Base-by-base conservation (phyloP, 208 protist genomes). In the Paratrypanosoma confusum region DNA sequence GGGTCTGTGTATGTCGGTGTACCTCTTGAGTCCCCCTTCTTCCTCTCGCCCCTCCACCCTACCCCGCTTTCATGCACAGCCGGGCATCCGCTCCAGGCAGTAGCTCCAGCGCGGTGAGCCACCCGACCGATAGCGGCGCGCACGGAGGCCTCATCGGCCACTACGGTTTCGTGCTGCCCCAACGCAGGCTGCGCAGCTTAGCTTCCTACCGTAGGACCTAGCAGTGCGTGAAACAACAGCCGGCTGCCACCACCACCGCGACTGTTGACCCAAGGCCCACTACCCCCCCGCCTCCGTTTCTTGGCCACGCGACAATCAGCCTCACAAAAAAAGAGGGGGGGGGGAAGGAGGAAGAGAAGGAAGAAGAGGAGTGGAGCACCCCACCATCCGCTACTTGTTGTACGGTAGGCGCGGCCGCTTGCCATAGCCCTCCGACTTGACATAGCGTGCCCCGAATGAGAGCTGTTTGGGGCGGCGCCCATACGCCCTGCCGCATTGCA, bases 371-470 rank as follows among this genome's bases (percentile, higher is more conserved):
- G 6, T 17, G 3, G 10, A 40, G 31, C n/a, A 50, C 7, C 16
- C n/a, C 36, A 14, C 13, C 5, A n/a, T 14, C n/a, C n/a, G 18
- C 35, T 66, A 92, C 60, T 87, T 88, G 60, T 92, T 92, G 51
- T 81, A 77, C n/a, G 82, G 78, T 45, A 88, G 60, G 44, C 82
- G 82, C 23, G 82, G 70, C 5, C 82, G 60, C 48, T 75, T 81
- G 32, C 78, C 79, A 45, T 87, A 92, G 18, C 82, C 82, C 45
- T 82, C 72, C 37, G 69, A 82, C 60, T 89, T 92, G n/a, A 86
- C 77, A 50, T 84, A 85, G 10, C 66, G 61, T 31, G 82, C 67
- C 5, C 71, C 74, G 25, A 81, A 92, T 3, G 55, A 54, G 29
- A 92, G 65, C 47, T 70, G 47, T 59, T 92, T 92, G 18, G 83